Evolutionary conservation across 192 early-diverging fungal species (phyloP).

Genomic region (Coemansia aciculifera): DNA sequence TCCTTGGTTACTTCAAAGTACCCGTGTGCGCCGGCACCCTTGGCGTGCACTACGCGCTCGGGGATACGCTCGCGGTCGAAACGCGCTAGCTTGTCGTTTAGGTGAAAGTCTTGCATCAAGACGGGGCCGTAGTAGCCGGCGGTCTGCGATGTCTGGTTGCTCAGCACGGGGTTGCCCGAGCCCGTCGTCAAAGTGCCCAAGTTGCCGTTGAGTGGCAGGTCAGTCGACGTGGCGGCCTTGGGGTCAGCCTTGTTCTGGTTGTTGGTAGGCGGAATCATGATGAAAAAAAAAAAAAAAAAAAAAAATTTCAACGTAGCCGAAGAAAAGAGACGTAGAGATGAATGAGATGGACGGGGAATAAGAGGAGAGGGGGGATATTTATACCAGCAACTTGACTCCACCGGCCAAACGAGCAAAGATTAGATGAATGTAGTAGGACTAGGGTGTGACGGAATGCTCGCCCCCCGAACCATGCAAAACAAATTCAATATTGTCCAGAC

Average conservation of each 20-base stretch:
- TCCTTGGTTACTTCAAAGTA: constrained; percentile 80
- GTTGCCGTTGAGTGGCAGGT: neutral
- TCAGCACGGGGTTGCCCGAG: constrained; percentile 64
- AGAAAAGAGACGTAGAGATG: neutral
- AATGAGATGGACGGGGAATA: neutral
- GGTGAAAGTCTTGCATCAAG: constrained; percentile 71
- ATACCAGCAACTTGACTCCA: too few species aligned
- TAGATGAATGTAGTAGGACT: too few species aligned
- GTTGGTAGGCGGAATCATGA: neutral
- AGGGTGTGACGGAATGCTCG: too few species aligned
- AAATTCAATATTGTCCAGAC: too few species aligned
- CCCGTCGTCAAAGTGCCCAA: constrained; percentile 52
- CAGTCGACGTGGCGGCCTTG: neutral
- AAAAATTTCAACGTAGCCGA: neutral
- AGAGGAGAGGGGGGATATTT: neutral
- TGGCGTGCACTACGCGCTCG: constrained; percentile 86
- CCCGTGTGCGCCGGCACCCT: constrained; percentile 81
- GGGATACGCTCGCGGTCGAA: constrained; percentile 87
- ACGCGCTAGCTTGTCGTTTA: constrained; percentile 77
- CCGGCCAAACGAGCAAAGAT: too few species aligned
- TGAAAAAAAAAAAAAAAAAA: neutral
- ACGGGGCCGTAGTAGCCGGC: constrained; percentile 69
- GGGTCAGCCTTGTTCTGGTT: neutral
- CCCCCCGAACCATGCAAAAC: too few species aligned
- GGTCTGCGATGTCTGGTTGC: constrained; percentile 66